Base-by-base conservation (phyloP, 2,329 filamentous ascomycete species). In the Trichoderma sp. region DNA sequence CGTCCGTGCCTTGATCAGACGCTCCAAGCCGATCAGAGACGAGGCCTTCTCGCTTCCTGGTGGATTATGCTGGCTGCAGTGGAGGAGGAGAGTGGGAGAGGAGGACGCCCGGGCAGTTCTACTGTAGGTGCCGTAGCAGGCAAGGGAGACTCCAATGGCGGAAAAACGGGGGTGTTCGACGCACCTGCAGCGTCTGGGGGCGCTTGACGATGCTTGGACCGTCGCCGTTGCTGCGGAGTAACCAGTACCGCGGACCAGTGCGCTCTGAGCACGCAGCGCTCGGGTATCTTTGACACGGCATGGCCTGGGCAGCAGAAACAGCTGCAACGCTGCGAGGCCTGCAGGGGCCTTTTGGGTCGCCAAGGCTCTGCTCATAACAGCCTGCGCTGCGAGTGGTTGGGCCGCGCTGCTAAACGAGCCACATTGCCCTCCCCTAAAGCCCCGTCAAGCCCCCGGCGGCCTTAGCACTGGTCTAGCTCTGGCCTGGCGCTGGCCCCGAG, bases 171-270 rank as follows among this genome's bases (percentile, higher is more conserved):
- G 63, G 63, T 18, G 63, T 66, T 66, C 54, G 63, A 37, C 52
- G 63, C 63, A 59, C 54, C 63, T 66, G 63, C 63, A 58, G 63
- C 63, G 37, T 49, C 63, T 51, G 51, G 63, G 37, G 39, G 68
- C 68, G 68, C 65, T 66, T 70, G 68, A 59, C 65, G 68, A 70
- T 64, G 49, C 65, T 49, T 49, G n/a, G 8, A 13, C 21, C 59
- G 43, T 64, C 49, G 55, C 54, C 43, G 63, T 59, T 59, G 58
- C 54, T 28, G 46, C 43, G 63, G 51, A 37, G 28, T 28, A 32
- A 34, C 51, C 24, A 64, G 63, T 66, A 52, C 60, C 21, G 51
- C 30, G 30, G 46, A 39, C 30, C 21, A 26, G 28, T 30, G 18
- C 6, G n/a, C 14, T 8, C 59, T 30, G 21, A 24, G 16, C 30